Conservation (phyloP, 1,284 basidiomycete species). For the Puccinia horiana region DNA sequence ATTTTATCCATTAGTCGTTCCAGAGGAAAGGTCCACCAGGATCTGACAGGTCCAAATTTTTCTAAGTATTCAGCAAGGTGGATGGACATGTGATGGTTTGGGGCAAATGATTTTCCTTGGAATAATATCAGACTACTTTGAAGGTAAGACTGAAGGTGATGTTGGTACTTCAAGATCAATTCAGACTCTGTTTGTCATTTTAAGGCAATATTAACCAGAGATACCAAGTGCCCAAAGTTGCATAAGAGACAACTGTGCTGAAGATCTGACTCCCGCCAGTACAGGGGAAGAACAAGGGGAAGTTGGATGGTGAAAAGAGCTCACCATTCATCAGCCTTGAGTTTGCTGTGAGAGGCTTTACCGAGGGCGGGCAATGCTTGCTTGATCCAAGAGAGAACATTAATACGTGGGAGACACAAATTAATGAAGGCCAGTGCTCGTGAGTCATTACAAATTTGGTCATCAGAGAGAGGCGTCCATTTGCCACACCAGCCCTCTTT, state of each 20-base stretch:
- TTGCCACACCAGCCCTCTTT: background rate
- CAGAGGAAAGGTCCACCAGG: slow-evolving; percentile 42
- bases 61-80: slow-evolving; percentile 14
- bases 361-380: slow-evolving; percentile 15
- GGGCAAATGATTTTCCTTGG: background rate
- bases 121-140: slow-evolving; percentile 1
- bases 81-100: slow-evolving; percentile 24
- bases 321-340: slow-evolving; percentile 50
- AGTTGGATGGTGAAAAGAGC: background rate
- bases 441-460: background rate
- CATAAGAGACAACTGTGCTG: background rate
- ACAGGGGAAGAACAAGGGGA: background rate
- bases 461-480: background rate
- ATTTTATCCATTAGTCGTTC: slow-evolving; percentile 34
- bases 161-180: background rate
- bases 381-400: slow-evolving; percentile 38
- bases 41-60: slow-evolving; percentile 2
- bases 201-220: slow-evolving; percentile 18
- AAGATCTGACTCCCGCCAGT: background rate
- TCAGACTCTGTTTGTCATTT: background rate
- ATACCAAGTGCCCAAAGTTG: slow-evolving; percentile 34
- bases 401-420: background rate
- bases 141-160: background rate
- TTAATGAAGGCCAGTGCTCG: background rate
- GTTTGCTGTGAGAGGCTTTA: background rate